Percentiles rank a stretch among this genome's conserved stretches.
Evolutionary conservation across 441 rosid species (phyloP).

Genomic region (Gossypium schwendimanii): DNA sequence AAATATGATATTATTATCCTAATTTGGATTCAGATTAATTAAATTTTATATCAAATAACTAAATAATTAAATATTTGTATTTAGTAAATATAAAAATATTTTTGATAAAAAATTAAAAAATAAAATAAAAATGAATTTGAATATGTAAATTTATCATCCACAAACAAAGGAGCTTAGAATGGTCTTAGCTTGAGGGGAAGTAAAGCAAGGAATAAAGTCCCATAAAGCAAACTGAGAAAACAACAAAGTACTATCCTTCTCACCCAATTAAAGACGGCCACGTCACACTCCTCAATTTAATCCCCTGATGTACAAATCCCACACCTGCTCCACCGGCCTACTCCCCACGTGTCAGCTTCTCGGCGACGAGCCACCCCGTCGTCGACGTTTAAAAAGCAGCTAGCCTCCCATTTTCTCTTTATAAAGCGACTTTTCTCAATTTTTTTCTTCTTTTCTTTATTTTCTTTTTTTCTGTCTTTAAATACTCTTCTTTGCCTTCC

Average conservation of each 20-base stretch:
- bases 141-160: no score
- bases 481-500: neutral
- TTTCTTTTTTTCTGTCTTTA: neutral
- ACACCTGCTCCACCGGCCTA: neutral
- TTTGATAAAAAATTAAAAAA: no score
- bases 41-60: no score
- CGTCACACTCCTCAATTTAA: neutral
- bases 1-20: no score
- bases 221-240: neutral
- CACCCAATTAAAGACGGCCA: neutral
- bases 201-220: neutral
- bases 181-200: neutral
- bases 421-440: no score
- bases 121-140: no score
- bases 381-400: neutral
- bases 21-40: no score
- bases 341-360: neutral
- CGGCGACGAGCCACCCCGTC: constrained; percentile 30
- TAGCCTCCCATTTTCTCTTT: no score
- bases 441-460: no score
- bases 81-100: no score
- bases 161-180: no score
- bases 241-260: neutral
- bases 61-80: no score
- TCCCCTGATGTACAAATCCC: neutral